Conservation (phyloP, 1,284 basidiomycete species). For the Ganoderma sinense region DNA sequence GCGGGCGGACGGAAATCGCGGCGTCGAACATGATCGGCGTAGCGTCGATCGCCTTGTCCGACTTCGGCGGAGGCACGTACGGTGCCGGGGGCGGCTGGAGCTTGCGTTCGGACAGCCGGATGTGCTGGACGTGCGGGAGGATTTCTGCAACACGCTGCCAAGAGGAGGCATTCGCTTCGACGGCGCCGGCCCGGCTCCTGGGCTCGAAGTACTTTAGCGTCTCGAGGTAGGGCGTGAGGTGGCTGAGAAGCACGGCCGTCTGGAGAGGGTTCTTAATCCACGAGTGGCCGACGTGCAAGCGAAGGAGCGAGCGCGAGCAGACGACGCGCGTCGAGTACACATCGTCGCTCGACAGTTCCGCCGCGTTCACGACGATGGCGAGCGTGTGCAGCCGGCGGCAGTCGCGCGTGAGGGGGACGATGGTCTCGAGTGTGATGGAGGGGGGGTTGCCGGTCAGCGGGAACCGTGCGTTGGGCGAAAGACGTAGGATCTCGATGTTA, state of each 20-base stretch:
- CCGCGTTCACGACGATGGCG: constrained; percentile 67
- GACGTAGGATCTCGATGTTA: constrained; percentile 66
- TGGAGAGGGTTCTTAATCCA: constrained; percentile 72
- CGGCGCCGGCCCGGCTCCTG: constrained; percentile 71
- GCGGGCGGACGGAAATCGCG: constrained; percentile 56
- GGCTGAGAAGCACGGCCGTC: constrained; percentile 73
- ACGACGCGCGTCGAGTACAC: constrained; percentile 52
- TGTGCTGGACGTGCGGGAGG: constrained; percentile 70
- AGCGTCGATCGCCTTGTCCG: constrained; percentile 61
- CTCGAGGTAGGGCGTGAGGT: constrained; percentile 74
- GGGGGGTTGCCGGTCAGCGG: constrained; percentile 58
- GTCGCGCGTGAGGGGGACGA: constrained; percentile 60
- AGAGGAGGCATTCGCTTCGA: constrained; percentile 67
- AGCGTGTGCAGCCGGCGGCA: constrained; percentile 71
- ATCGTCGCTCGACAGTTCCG: constrained; percentile 48
- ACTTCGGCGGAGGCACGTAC: constrained; percentile 38
- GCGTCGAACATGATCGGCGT: constrained; percentile 53
- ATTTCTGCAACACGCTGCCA: constrained; percentile 75
- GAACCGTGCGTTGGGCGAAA: constrained; percentile 75
- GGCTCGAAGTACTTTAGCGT: constrained; percentile 77
- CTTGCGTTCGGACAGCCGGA: constrained; percentile 67
- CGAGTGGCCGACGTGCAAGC: constrained; percentile 77
- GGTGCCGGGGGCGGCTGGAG: constrained; percentile 45
- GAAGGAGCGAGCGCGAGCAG: constrained; percentile 69
- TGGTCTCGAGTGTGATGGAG: constrained; percentile 50